phyloP scores from a whole-genome alignment of 2,329 filamentous ascomycete species.

The Orbilia javanica region DNA sequence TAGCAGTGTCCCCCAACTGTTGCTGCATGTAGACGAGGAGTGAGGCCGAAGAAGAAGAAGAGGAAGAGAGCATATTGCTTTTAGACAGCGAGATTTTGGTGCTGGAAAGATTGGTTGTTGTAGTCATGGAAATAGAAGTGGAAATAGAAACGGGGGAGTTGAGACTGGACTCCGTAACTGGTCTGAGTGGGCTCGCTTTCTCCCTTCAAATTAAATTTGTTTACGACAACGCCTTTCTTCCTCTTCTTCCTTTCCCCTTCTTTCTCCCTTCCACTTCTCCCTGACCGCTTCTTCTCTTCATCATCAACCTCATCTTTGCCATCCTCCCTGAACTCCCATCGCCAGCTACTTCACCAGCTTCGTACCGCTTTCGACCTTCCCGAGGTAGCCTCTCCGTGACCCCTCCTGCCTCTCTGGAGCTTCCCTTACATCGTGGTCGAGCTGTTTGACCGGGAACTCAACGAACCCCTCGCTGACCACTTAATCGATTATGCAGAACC shows the following conservation, averaged over 20 bases:
- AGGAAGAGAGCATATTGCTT: not conserved
- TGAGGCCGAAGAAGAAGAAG: not conserved
- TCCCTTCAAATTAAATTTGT: slow-evolving; percentile 57
- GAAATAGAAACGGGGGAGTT: not conserved
- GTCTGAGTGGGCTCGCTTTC: slow-evolving; percentile 20
- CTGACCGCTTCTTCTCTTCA: slow-evolving; percentile 12
- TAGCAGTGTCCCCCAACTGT: not conserved
- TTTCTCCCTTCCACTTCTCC: not conserved
- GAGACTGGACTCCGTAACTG: not conserved
- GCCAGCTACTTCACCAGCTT: slow-evolving; percentile 4
- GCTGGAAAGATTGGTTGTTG: not conserved
- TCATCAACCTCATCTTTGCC: not conserved
- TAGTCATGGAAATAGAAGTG: not conserved
- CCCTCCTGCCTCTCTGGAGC: slow-evolving; percentile 27
- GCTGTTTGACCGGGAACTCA: slow-evolving; percentile 54
- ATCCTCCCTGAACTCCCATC: slow-evolving; percentile 14
- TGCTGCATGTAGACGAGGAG: too few species aligned
- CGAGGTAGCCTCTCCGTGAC: slow-evolving; percentile 34
- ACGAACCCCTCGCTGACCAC: slow-evolving; percentile 58
- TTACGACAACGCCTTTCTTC: slow-evolving; percentile 49
- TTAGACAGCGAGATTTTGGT: not conserved
- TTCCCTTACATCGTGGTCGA: slow-evolving; percentile 23
- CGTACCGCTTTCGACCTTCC: slow-evolving; percentile 6
- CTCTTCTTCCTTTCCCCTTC: not conserved
- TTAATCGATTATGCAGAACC: slow-evolving; percentile 58